Base-by-base conservation (phyloP, 2,329 filamentous ascomycete species). In the Sporothrix pallida region DNA sequence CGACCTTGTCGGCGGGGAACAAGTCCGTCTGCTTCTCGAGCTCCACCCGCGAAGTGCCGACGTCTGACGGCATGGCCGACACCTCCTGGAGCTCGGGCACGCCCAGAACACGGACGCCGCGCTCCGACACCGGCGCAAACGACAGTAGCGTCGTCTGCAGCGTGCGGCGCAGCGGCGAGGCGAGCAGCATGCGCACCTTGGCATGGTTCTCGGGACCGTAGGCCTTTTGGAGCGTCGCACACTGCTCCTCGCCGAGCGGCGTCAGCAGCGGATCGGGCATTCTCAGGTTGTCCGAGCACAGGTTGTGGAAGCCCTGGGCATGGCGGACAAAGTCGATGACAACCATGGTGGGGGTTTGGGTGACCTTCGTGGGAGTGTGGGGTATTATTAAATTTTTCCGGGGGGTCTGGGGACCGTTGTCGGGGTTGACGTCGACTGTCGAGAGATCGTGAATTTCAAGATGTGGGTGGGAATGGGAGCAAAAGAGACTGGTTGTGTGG, bases 251-350 rank as follows among this genome's bases (percentile, higher is more conserved):
- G 78, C 95, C 95, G n/a, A 91, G 85, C 0, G 88, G 85, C 0
- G 95, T 97, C 72, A 97, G 87, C 74, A 89, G 84, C 1, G 95
- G 94, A 79, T 98, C 95, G n/a, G 81, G 90, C 56, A 97, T 84
- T 75, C 83, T 79, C 80, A 95, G 91, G 82, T 95, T 93, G 75
- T 87, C 91, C 37, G 84, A 78, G 76, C 79, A 86, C 79, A 96
- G 87, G 82, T 97, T 97, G 87, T 97, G 95, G 80, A 88, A 89
- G 82, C 93, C 94, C 83, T 93, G 86, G 13, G 91, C 92, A 81
- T 94, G 92, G 82, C 92, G 91, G 78, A 94, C 88, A 77, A 92
- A 85, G 81, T 92, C 89, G 76, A 93, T 54, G 71, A 77, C 20
- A 17, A 74, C 76, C 76, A 77, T 77, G 48, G 15, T 68, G 74